A percentile compares a stretch with the other conserved stretches of the same genome.
phyloP scores from a whole-genome alignment of 1,139 yeast genomes.

The Lizanozyma gosingica region DNA sequence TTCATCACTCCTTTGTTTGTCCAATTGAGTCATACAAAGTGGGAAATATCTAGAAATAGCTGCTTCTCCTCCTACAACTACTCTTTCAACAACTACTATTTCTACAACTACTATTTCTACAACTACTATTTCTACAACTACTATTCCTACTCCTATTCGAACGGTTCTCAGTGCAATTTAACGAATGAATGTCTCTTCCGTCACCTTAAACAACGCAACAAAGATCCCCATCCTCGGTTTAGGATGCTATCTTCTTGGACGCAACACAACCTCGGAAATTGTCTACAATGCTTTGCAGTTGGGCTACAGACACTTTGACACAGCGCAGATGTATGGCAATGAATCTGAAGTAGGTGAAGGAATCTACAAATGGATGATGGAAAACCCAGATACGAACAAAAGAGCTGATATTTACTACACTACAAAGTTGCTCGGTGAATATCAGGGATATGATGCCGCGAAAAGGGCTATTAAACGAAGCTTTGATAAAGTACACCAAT shows the following conservation, averaged over 20 bases:
- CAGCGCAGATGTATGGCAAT: constrained; percentile 42
- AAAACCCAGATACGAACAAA: constrained; percentile 31
- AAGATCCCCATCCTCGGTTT: background rate
- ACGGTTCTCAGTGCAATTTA: no score
- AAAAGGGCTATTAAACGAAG: constrained; percentile 43
- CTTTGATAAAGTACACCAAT: constrained; percentile 39
- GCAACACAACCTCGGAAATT: background rate
- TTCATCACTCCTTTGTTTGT: no score
- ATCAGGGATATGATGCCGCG: constrained; percentile 53
- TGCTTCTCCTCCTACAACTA: no score
- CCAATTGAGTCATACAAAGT: no score
- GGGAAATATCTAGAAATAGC: no score
- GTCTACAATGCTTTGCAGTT: constrained; percentile 11
- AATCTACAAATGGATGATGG: constrained; percentile 37
- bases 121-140: no score
- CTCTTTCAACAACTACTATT: no score
- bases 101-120: no score
- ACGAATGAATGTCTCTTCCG: no score
- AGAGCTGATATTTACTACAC: constrained; percentile 63
- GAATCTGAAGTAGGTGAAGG: constrained; percentile 35
- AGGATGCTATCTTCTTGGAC: background rate
- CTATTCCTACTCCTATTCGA: no score
- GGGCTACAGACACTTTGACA: constrained; percentile 23
- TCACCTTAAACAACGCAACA: background rate
- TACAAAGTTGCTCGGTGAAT: constrained; percentile 55